Conservation (phyloP, 2,329 filamentous ascomycete species). For the Fonsecaea multimorphosa region DNA sequence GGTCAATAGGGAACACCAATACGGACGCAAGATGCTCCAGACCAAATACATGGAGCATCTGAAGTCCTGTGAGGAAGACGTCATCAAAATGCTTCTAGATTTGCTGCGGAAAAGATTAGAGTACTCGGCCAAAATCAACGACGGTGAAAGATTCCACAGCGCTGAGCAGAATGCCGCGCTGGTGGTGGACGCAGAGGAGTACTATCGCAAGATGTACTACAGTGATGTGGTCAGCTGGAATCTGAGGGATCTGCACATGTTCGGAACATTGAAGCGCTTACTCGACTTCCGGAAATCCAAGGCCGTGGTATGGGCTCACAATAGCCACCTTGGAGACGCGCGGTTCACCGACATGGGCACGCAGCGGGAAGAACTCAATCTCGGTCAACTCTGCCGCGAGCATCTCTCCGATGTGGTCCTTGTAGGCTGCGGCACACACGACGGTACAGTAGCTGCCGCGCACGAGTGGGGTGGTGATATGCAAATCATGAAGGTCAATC, state of each 20-base stretch:
- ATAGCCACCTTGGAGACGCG: constrained; percentile 62
- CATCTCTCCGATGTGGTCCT: constrained; percentile 51
- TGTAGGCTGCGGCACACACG: constrained; percentile 58
- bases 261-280: constrained; percentile 54
- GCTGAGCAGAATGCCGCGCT: constrained; percentile 59
- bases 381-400: constrained; percentile 62
- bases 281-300: constrained; percentile 52
- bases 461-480: constrained; percentile 59
- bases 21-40: constrained; percentile 51
- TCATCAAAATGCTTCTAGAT: constrained; percentile 55
- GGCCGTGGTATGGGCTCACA: constrained; percentile 62
- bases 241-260: constrained; percentile 60
- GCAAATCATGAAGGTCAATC: constrained; percentile 56
- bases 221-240: constrained; percentile 59
- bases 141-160: constrained; percentile 58
- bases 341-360: constrained; percentile 58
- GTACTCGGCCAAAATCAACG: constrained; percentile 44
- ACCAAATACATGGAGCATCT: constrained; percentile 42
- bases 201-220: constrained; percentile 61
- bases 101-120: constrained; percentile 53
- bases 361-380: constrained; percentile 54
- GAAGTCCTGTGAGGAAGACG: constrained; percentile 54
- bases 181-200: constrained; percentile 57
- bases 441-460: constrained; percentile 60
- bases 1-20: constrained; percentile 57